Evolutionary conservation across 2,329 filamentous ascomycete genomes (phyloP), one percentile per base, ranked within the genome.

Genomic region (Trichoderma sp.): DNA sequence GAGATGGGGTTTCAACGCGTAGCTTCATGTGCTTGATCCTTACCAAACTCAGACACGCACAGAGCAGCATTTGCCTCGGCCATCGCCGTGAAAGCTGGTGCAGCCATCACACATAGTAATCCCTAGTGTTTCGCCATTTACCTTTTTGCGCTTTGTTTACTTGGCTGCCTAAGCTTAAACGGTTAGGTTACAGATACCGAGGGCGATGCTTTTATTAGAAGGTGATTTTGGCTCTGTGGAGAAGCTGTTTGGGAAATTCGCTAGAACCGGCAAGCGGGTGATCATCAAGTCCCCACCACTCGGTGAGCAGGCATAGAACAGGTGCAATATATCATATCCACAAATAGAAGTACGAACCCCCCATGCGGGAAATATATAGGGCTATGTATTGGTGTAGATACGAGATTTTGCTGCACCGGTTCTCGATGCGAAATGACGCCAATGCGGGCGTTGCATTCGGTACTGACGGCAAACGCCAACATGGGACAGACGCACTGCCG

Each of bases 181-280:
- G 37, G 62, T 57, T 40, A 65, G 62, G 62, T 65, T 33, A 29
- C 62, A 65, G 62, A 57, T 33, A n/a, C n/a, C 5, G 33, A 24
- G 24, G 33, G 14, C 43, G 49, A 21, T 49, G 11, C 16, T 55
- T n/a, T 31, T 24, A 29, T 65, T 40, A 65, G 35, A 65, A 65
- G 62, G 62, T 56, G 52, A 24, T 47, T 16, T 24, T 31, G 31
- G 4, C 27, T 19, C n/a, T 65, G 62, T 43, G 62, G 52, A 52
- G 27, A 24, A 40, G 16, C 29, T 43, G 37, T 40, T 40, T 40
- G 16, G 27, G n/a, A 62, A 33, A 29, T 14, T 53, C 35, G 47
- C 60, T 37, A 53, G 37, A 62, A 53, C 33, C 43, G 60, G 60
- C 59, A 62, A 62, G 29, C 29, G 60, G 60, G 16, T 49, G 43